Base-by-base conservation (phyloP, 768 basidiomycete genomes). In the Coprinopsis marcescibilis region DNA sequence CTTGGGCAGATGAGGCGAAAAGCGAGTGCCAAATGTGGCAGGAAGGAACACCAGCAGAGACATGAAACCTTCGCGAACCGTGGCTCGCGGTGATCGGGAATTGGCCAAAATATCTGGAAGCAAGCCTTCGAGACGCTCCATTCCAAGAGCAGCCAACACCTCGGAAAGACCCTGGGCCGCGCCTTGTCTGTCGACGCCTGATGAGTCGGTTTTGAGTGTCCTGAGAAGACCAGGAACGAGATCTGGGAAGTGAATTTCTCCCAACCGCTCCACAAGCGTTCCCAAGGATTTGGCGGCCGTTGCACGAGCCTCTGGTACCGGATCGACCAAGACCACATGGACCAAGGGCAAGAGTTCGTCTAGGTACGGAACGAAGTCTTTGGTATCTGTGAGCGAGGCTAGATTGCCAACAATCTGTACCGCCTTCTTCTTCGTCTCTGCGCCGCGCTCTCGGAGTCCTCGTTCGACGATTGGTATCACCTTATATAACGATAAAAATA, bases 351-450 rank as follows among this genome's bases (percentile, higher is more conserved):
- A 68, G 15, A 98, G 77, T 29, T 82, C 78, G 20, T 81, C 76
- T n/a, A 99, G 76, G 61, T 99, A 97, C 0, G 96, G 94, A 12
- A 95, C 83, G 56, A 98, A 92, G 62, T 98, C 96, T 57, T 85
- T 88, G 0, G 88, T 77, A 52, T 91, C 89, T 1, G 89, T 92
- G 38, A 92, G 69, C 1, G 89, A 90, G 1, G 91, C 88, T 48
- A 98, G 76, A 62, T 98, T 97, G n/a, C 96, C 96, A 36, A 98
- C 89, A 50, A 98, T 97, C 63, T 94, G 93, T 0, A 89, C 91
- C 13, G 94, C 90, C 64, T 92, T 95, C 64, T 87, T 88, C 71
- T 98, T 98, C 11, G 83, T 89, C 46, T 97, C 94, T 0, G 96
- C 88, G 5, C 91, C 83, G 41, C 95, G 81, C 59, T 98, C 94